These are phyloP conservation scores for Echinochloa phyllopogon DNA, from an alignment of 176 grass and related monocot species.

Conservation along the genomic window DNA sequence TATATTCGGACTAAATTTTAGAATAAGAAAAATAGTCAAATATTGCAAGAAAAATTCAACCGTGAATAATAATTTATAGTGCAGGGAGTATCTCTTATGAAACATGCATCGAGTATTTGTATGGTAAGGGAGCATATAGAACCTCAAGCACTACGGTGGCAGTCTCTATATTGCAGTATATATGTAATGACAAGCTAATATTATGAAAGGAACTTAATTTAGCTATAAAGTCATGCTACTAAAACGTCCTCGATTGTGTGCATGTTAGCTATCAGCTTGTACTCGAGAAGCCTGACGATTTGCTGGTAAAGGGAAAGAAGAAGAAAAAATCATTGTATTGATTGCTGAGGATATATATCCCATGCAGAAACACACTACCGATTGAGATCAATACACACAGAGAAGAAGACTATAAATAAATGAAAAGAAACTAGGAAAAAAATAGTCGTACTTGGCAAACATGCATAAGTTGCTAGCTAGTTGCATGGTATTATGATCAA, in stretches of 20 bases:
- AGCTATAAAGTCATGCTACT: background rate
- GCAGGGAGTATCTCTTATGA: background rate
- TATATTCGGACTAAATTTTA: no score
- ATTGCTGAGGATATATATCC: constrained; percentile 35
- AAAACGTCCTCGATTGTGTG: background rate
- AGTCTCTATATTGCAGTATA: background rate
- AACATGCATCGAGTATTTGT: background rate
- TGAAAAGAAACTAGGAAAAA: constrained; percentile 18
- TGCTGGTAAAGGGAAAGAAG: constrained; percentile 10
- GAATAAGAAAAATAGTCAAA: no score
- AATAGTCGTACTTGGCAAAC: constrained; percentile 30
- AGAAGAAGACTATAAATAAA: constrained; percentile 36
- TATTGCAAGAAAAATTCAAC: no score
- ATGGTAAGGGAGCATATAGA: background rate
- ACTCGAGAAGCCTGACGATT: background rate
- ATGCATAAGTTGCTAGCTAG: constrained; percentile 37
- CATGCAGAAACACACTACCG: constrained; percentile 37
- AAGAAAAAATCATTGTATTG: constrained; percentile 39
- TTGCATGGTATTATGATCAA: constrained; percentile 43
- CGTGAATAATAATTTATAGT: no score
- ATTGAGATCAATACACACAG: constrained; percentile 33
- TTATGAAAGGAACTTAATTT: background rate
- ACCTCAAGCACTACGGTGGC: background rate
- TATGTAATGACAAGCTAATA: background rate
- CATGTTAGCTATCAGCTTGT: background rate